Evolutionary conservation across 306 rosid genomes (phyloP), one percentile per base, ranked within the genome.

Genomic region (Dryas alaskensis): DNA sequence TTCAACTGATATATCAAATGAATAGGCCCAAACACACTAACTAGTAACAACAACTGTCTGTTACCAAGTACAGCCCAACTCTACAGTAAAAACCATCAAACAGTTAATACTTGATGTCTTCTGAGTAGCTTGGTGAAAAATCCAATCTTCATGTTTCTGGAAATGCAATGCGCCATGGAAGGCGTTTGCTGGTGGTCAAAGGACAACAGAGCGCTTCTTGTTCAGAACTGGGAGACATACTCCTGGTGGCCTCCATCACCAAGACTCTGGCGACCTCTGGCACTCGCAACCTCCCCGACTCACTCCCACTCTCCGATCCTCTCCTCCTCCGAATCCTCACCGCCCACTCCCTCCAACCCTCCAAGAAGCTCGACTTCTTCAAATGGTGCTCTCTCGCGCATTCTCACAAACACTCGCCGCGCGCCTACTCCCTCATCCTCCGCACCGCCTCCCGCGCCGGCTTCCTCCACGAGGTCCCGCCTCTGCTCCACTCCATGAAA

Each of bases 361-460:
- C 92, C 4, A 82, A 86, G 10, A 89, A 93, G 73, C 85, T 91
- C 13, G 83, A 79, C 70, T 88, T 93, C 85, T 91, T 91, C 86
- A 73, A 69, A 3, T 88, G 92, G 87, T 80, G 79, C 10, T 76
- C 91, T 50, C 85, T 78, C 70, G 14, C 45, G 48, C 81, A 81
- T 12, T 31, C 12, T 55, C 66, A 67, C 81, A 50, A 61, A 0
- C 87, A 77, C 72, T 81, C 92, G 0, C 7, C 87, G 10, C 40
- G 49, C 31, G 55, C 89, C 3, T 89, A 86, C 82, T 83, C 97
- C n/a, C 68, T 68, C 73, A 74, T 91, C 67, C 67, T 87, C 74
- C 81, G 78, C 51, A 63, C 80, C 42, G 86, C 88, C 5, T 83
- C 84, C 72, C 81, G 86, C 60, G 25, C 82, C 2, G 80, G 81